A percentile compares a stretch with the other conserved stretches of the same genome.
Conservation (phyloP, 495 filamentous ascomycete genomes). For the Penicillium simplicissimum region DNA sequence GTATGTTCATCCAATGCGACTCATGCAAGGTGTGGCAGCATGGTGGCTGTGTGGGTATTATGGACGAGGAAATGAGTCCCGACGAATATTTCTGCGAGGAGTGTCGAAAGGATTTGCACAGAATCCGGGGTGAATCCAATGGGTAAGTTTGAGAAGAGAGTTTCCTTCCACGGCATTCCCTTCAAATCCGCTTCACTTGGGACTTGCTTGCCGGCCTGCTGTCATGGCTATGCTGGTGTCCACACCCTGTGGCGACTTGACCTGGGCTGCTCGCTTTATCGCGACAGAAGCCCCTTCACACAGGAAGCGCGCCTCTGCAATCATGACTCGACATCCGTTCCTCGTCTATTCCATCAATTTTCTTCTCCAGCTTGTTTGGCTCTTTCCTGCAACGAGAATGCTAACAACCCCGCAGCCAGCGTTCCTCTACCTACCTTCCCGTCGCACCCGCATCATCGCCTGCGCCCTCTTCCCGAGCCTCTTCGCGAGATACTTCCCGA, state of each 20-base stretch:
- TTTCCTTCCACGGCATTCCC: slow-evolving; percentile 3
- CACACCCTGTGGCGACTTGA: slow-evolving; percentile 11
- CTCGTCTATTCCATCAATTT: not conserved
- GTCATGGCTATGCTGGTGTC: slow-evolving; percentile 4
- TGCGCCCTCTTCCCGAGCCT: slow-evolving; percentile 47
- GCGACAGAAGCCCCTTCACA: not conserved
- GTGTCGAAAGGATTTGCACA: slow-evolving; percentile 90
- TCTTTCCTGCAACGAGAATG: slow-evolving; percentile 7
- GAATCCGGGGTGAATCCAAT: slow-evolving; percentile 72
- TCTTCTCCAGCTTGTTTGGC: not conserved
- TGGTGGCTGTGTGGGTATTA: slow-evolving; percentile 95
- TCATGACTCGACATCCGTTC: not conserved
- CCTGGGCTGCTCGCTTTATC: not conserved
- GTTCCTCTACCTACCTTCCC: slow-evolving; percentile 70
- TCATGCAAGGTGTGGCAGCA: slow-evolving; percentile 98
- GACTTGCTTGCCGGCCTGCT: slow-evolving; percentile 2
- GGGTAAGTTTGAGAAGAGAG: slow-evolving; percentile 66
- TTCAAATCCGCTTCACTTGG: slow-evolving; percentile 20
- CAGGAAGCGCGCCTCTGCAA: not conserved
- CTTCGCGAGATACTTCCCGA: slow-evolving; percentile 47
- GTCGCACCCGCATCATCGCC: slow-evolving; percentile 51
- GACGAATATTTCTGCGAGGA: slow-evolving; percentile 98
- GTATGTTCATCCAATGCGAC: slow-evolving; percentile 98
- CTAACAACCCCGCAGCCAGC: slow-evolving; percentile 52
- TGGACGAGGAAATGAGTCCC: slow-evolving; percentile 85